These are phyloP conservation scores for Schizonepeta tenuifolia DNA, from an alignment of 257 asterid genomes.

Conservation along the genomic window DNA sequence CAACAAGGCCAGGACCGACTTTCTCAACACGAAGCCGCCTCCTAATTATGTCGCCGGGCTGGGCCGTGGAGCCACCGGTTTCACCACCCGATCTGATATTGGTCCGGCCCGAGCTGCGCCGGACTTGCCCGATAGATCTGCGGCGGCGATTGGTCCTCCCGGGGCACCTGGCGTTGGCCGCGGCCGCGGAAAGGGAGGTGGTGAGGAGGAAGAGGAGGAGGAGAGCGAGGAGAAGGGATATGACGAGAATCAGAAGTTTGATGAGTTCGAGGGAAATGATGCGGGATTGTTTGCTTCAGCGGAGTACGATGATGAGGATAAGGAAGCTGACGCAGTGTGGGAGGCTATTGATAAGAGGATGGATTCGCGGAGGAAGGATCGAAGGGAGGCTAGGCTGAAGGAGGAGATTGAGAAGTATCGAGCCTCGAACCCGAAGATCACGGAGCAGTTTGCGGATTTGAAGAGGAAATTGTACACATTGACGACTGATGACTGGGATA, in stretches of 20 bases:
- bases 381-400: slow-evolving; percentile 93
- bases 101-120: slow-evolving; percentile 98
- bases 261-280: slow-evolving; percentile 90
- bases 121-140: slow-evolving; percentile 75
- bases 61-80: slow-evolving; percentile 98
- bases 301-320: slow-evolving; percentile 94
- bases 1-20: slow-evolving; percentile 56
- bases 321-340: slow-evolving; percentile 90
- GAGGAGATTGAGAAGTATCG: slow-evolving; percentile 92
- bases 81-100: slow-evolving; percentile 93
- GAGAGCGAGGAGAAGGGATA: slow-evolving; percentile 80
- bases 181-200: slow-evolving; percentile 67
- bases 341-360: slow-evolving; percentile 80
- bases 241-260: slow-evolving; percentile 92
- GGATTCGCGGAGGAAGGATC: slow-evolving; percentile 88
- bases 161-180: slow-evolving; percentile 62
- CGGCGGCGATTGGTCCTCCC: slow-evolving; percentile 51
- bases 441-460: slow-evolving; percentile 91
- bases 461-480: slow-evolving; percentile 73
- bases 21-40: slow-evolving; percentile 68
- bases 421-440: slow-evolving; percentile 84
- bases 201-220: slow-evolving; percentile 82
- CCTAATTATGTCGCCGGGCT: slow-evolving; percentile 87
- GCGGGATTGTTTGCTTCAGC: slow-evolving; percentile 91
- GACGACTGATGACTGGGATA: slow-evolving; percentile 81